These are phyloP conservation scores for Tuber calosporum DNA, from an alignment of 495 filamentous ascomycete genomes.

Conservation along the genomic window DNA sequence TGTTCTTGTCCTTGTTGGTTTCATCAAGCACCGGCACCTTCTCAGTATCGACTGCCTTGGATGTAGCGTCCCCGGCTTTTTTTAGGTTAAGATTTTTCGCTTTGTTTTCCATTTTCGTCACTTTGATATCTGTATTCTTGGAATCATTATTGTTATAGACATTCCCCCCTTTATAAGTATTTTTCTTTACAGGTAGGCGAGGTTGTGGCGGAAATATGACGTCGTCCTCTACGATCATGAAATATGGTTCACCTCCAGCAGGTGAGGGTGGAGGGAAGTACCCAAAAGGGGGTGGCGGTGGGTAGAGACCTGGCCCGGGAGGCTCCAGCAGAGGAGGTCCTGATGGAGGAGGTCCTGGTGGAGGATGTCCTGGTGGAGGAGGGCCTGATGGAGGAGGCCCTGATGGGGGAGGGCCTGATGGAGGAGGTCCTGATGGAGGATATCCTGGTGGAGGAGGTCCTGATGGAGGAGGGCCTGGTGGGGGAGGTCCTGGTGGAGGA, in stretches of 20 bases:
- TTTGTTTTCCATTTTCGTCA: slow-evolving; percentile 24
- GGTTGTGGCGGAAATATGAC: slow-evolving; percentile 16
- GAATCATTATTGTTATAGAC: slow-evolving; percentile 28
- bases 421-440: slow-evolving; percentile 6
- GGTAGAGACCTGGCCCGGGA: neutral
- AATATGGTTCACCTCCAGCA: slow-evolving; percentile 5
- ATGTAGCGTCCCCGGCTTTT: neutral
- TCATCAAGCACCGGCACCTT: neutral
- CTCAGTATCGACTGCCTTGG: neutral
- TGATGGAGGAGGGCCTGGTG: slow-evolving; percentile 8
- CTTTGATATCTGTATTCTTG: slow-evolving; percentile 21
- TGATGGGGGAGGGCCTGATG: slow-evolving; percentile 10
- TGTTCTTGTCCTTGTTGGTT: neutral
- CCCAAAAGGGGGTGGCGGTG: neutral
- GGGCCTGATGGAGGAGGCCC: slow-evolving; percentile 12
- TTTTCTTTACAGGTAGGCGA: slow-evolving; percentile 13
- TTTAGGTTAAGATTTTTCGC: slow-evolving; percentile 17
- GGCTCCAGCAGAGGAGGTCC: slow-evolving; percentile 13
- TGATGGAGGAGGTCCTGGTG: slow-evolving; percentile 15
- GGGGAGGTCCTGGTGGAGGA: neutral
- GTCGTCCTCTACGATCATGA: slow-evolving; percentile 8
- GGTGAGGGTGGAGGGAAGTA: slow-evolving; percentile 13
- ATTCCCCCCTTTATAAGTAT: slow-evolving; percentile 34
- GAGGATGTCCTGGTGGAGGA: neutral
- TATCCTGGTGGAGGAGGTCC: slow-evolving; percentile 2